phyloP scores from a whole-genome alignment of 495 filamentous ascomycete genomes.

The Margaritispora aquatica region DNA sequence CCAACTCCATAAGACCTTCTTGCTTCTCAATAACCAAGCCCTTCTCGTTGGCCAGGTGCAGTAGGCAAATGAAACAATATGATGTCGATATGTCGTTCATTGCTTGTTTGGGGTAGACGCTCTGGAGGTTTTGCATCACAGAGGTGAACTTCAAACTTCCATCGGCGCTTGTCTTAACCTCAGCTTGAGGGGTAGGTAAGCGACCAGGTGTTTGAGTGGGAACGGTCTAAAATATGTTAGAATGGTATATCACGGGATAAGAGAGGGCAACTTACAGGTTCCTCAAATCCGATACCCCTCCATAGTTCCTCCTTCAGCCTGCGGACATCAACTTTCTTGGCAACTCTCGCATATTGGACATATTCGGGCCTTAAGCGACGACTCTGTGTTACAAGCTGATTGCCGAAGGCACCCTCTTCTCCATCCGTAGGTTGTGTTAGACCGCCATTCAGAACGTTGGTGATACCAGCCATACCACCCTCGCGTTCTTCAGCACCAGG shows the following conservation, averaged over 20 bases:
- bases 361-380: slow-evolving; percentile 84
- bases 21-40: slow-evolving; percentile 67
- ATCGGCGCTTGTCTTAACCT: slow-evolving; percentile 22
- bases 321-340: slow-evolving; percentile 98
- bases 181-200: slow-evolving; percentile 27
- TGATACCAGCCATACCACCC: slow-evolving; percentile 39
- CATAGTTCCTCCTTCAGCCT: slow-evolving; percentile 94
- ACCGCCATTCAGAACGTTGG: slow-evolving; percentile 29
- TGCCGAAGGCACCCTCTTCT: slow-evolving; percentile 68
- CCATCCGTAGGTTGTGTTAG: slow-evolving; percentile 37
- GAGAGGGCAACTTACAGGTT: slow-evolving; percentile 32
- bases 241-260: background rate
- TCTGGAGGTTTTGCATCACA: slow-evolving; percentile 82
- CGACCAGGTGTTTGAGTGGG: slow-evolving; percentile 17
- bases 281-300: slow-evolving; percentile 72
- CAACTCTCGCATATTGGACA: slow-evolving; percentile 89
- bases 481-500: slow-evolving; percentile 52
- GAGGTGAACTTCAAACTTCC: slow-evolving; percentile 74
- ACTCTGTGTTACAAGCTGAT: slow-evolving; percentile 86
- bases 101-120: slow-evolving; percentile 73
- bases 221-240: slow-evolving; percentile 19
- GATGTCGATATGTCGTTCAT: slow-evolving; percentile 95
- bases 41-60: slow-evolving; percentile 97
- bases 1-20: slow-evolving; percentile 47
- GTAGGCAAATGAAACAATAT: slow-evolving; percentile 93